phyloP scores from a whole-genome alignment of 164 flowering plant genomes.

The Sedum album region DNA sequence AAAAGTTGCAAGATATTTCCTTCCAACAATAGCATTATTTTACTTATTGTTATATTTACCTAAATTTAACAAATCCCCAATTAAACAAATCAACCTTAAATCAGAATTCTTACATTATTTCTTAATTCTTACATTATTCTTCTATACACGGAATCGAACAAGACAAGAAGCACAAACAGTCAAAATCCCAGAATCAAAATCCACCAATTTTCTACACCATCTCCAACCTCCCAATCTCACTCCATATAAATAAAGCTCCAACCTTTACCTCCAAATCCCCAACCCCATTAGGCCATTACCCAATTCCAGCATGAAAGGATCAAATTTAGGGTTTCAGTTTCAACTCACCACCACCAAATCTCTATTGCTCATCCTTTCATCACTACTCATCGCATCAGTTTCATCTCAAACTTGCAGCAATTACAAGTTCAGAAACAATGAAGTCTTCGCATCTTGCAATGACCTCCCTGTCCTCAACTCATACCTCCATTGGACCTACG shows the following conservation, averaged over 20 bases:
- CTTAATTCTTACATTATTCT: no score
- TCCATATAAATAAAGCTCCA: neutral
- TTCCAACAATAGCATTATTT: no score
- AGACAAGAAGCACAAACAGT: no score
- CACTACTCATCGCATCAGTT: constrained; percentile 3
- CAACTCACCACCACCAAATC: no score
- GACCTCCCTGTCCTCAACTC: constrained; percentile 40
- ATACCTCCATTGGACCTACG: constrained; percentile 41
- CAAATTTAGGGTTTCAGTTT: neutral
- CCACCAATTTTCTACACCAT: neutral
- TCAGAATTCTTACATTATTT: no score
- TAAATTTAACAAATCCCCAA: no score
- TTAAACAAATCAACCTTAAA: no score
- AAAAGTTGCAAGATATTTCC: no score
- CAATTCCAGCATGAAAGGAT: neutral
- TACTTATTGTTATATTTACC: no score
- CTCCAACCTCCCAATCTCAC: neutral
- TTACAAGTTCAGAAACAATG: constrained; percentile 28
- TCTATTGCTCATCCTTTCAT: neutral
- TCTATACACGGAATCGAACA: no score
- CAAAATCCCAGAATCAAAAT: no score
- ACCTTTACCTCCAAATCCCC: neutral
- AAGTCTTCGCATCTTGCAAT: constrained; percentile 25
- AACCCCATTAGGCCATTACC: neutral
- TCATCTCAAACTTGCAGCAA: constrained; percentile 29